Percentiles rank a stretch among this genome's conserved stretches.
phyloP scores from a whole-genome alignment of 768 basidiomycete species.

The Russula griseocarnosa region DNA sequence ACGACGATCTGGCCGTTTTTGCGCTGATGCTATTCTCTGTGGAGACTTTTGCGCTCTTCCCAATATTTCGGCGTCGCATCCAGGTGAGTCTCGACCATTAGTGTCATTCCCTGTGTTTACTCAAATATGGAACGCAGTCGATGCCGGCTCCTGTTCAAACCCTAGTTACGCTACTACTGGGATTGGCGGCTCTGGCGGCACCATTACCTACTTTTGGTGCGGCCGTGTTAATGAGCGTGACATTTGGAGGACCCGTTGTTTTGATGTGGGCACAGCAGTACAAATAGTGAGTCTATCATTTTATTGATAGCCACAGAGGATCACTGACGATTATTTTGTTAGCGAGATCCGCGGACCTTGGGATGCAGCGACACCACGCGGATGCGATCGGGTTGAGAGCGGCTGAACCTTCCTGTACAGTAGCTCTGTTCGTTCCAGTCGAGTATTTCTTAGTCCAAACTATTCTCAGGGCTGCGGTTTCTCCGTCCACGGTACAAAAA shows the following conservation, averaged over 20 bases:
- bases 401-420: not conserved
- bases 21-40: constrained; percentile 82
- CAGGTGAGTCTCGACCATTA: constrained; percentile 45
- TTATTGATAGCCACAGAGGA: not conserved
- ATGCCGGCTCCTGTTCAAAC: constrained; percentile 46
- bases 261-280: constrained; percentile 82
- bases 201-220: constrained; percentile 56
- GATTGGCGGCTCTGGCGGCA: constrained; percentile 50
- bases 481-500: not conserved
- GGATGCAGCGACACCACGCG: constrained; percentile 74
- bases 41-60: constrained; percentile 79
- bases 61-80: constrained; percentile 67
- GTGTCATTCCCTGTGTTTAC: constrained; percentile 15
- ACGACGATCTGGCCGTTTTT: constrained; percentile 82
- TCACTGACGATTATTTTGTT: constrained; percentile 21
- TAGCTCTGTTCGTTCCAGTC: not conserved
- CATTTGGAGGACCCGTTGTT: constrained; percentile 68
- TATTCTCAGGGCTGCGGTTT: not conserved
- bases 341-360: constrained; percentile 89
- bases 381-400: not conserved
- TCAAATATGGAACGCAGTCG: constrained; percentile 37
- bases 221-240: constrained; percentile 50
- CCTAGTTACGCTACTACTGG: constrained; percentile 51
- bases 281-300: constrained; percentile 57
- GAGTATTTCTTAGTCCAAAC: not conserved